Evolutionary conservation across 2,329 filamentous ascomycete genomes (phyloP), one percentile per base, ranked within the genome.

Genomic region (Huntiella savannae): DNA sequence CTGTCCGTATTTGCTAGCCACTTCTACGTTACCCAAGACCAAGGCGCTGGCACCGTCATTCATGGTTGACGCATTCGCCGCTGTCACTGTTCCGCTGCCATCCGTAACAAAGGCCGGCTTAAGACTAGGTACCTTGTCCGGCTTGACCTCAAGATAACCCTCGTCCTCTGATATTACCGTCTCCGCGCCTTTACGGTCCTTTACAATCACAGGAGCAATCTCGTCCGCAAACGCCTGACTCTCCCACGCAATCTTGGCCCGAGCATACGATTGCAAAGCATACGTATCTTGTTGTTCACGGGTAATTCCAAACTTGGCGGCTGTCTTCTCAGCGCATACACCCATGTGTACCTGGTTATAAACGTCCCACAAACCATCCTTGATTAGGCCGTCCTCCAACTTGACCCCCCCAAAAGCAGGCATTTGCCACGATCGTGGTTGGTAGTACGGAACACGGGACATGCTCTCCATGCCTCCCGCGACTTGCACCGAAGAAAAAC

Each of bases 401-500:
- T 82, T 82, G 54, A 91, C 69, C 56, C 94, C 77, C 33, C 91
- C 91, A 57, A 96, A 95, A 0, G 85, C 68, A 1, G 87, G 83
- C 54, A 91, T 69, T 51, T 81, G 75, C 56, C 77, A 84, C n/a
- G 85, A 76, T 32, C 91, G 77, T 5, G 82, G 77, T 28, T 92
- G 65, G 59, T 95, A 96, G 63, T 92, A 92, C 2, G 91, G 91
- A 4, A 94, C 85, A 35, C 82, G 74, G 4, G 83, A 84, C 91
- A 98, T 98, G 63, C 84, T 95, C 67, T 98, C 91, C 82, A 98
- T 95, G 46, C 91, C 91, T 51, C 91, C 91, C 1, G 91, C 91
- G 5, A 96, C 71, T 60, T 93, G 82, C 0, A 82, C 87, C 56
- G 93, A 83, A 12, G 85, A 75, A 7, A 93, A 71, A 4, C 91